Evolutionary conservation across 2,329 filamentous ascomycete species (phyloP).

Genomic region (Elsinoe batatas): DNA sequence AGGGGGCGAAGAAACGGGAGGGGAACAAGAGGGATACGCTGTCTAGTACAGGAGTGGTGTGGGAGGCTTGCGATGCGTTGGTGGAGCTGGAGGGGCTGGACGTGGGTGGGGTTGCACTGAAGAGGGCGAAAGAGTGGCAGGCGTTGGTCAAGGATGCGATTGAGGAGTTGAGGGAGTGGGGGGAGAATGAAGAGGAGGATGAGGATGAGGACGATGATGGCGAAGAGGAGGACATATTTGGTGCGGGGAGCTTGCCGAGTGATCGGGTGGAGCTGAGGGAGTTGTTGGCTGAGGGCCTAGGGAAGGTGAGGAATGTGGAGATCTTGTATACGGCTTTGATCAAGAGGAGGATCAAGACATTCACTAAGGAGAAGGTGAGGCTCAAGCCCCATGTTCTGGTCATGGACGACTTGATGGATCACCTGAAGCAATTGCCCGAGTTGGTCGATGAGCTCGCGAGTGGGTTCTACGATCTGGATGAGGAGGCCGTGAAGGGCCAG

Average conservation of each 20-base stretch:
- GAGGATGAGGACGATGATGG: constrained; percentile 37
- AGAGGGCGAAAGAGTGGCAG: constrained; percentile 62
- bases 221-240: constrained; percentile 60
- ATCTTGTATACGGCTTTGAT: constrained; percentile 59
- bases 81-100: constrained; percentile 55
- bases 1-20: constrained; percentile 32
- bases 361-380: constrained; percentile 33
- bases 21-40: constrained; percentile 41
- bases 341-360: constrained; percentile 57
- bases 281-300: constrained; percentile 55
- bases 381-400: constrained; percentile 22
- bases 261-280: constrained; percentile 56
- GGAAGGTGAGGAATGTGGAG: constrained; percentile 55
- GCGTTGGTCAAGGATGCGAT: constrained; percentile 73
- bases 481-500: constrained; percentile 46
- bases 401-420: constrained; percentile 46
- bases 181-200: constrained; percentile 33
- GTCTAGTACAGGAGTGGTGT: constrained; percentile 64
- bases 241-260: constrained; percentile 51
- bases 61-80: constrained; percentile 72
- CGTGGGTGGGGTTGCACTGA: constrained; percentile 58
- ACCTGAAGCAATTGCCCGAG: constrained; percentile 53
- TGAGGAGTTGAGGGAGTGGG: constrained; percentile 79
- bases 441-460: constrained; percentile 60
- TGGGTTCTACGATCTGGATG: constrained; percentile 62